Base-by-base conservation (phyloP, 1,284 basidiomycete species). In the Ceratobasidium papillatum region DNA sequence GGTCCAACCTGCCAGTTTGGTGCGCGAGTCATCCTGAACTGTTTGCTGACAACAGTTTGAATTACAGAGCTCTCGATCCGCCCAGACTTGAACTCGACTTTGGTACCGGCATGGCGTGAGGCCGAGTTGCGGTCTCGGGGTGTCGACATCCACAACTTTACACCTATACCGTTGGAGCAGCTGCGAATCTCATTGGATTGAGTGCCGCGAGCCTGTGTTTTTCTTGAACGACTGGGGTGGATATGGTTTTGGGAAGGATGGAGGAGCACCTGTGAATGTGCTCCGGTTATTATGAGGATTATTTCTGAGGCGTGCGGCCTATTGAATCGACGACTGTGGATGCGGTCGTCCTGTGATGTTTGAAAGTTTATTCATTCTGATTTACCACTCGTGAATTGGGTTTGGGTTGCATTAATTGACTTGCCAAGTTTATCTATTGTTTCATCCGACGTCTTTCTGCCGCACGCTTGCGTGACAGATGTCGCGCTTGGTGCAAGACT, bases 151-250 rank as follows among this genome's bases (percentile, higher is more conserved):
- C 91, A 98, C 82, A 90, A 89, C 80, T 98, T 99, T 86, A 91
- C 91, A 82, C 94, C 94, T 83, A 96, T 97, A 92, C 95, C 94
- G 82, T 85, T 94, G 84, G 94, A 97, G 82, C 90, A 96, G 84
- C 85, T 97, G 85, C 91, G 91, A 85, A 94, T 96, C 84, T 89
- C 91, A 82, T 87, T 96, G 84, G 94, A 96, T 84, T 94, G 86
- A 90, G 58, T 80, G 82, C 52, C 64, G 41, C 56, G 74, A 19
- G 49, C n/a, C 38, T 12, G 30, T 19, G 45, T 47, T 47, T 47
- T 9, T 47, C 9, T 68, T 43, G 49, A 56, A 52, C 65, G 34
- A 30, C 19, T 22, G 25, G 45, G 36, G 58, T 56, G 56, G 51
- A 56, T 65, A 22, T 72, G 63, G 51, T 59, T 65, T 52, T 71